Base-by-base conservation (phyloP, 495 filamentous ascomycete species). In the Cladorrhinum samala region DNA sequence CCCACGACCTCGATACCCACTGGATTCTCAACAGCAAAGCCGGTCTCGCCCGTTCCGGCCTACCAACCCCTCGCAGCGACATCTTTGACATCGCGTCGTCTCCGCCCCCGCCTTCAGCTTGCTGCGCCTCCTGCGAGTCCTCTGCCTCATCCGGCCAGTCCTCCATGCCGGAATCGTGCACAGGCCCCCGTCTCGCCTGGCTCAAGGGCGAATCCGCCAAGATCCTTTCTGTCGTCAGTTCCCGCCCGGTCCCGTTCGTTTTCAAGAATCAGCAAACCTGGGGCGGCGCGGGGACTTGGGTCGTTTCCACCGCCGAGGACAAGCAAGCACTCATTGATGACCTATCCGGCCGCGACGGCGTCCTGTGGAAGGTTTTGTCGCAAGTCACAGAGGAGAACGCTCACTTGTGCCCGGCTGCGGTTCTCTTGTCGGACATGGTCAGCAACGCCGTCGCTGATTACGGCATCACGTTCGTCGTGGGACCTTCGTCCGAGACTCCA, bases 181-280 rank as follows among this genome's bases (percentile, higher is more conserved):
- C 42, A 2, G 66, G 66, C 8, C 23, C 9, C 0, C 42, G 64
- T 2, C 57, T 59, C 0, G 2, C 24, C n/a, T 70, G 67, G 67
- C 42, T 65, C 6, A 7, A 39, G 8, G 43, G 38, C 25, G 61
- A 70, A 24, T 55, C 52, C 11, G 13, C 13, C 20, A 54, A 56
- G 18, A 54, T 67, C 25, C 33, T 65, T 3, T 21, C 20, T 0
- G 47, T 47, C 7, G 37, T 69, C 23, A 36, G 46, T 6, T 17
- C n/a, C 14, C 52, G 59, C 3, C 24, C 49, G 9, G 16, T 62
- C 0, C 68, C 67, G 9, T 69, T 71, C 17, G 66, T 71, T 14
- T 16, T 69, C 45, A 69, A 71, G 49, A 68, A 55, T 3, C 68
- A 71, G 17, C 68, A 71, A 43, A 58, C 65, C 23, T 69, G 63